phyloP scores from a whole-genome alignment of 148 eudicot species.

The Pharnaceum exiguum region DNA sequence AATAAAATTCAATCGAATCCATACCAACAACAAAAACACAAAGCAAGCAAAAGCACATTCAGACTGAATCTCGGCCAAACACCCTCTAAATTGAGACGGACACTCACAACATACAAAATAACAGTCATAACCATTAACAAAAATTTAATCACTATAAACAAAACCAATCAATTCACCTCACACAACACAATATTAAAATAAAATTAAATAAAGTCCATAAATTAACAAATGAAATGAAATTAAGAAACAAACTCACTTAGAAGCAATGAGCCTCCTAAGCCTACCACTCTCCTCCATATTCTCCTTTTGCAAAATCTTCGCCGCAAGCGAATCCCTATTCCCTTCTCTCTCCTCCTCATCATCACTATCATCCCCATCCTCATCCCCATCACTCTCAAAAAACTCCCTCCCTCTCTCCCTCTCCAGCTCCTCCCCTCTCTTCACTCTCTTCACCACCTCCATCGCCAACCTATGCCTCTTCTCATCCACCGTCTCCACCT shows the following conservation, averaged over 20 bases:
- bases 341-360: conserved; percentile 43
- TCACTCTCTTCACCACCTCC: conserved; percentile 20
- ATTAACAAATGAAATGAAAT: background rate
- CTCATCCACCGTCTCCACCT: conserved; percentile 38
- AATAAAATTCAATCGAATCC: too few relatives aligned
- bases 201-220: background rate
- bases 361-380: conserved; percentile 21
- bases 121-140: background rate
- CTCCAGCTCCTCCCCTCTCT: conserved; percentile 11
- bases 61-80: too few relatives aligned
- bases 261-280: conserved; percentile 55
- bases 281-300: conserved; percentile 92
- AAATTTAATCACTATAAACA: background rate
- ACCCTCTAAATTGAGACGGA: too few relatives aligned
- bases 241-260: conserved; percentile 35
- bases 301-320: conserved; percentile 54
- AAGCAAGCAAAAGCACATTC: too few relatives aligned
- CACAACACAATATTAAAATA: too few relatives aligned
- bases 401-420: conserved; percentile 12
- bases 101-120: background rate
- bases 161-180: background rate
- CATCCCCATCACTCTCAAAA: conserved; percentile 29
- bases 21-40: too few relatives aligned
- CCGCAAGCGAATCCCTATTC: conserved; percentile 56
- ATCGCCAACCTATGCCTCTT: conserved; percentile 19